Percentiles rank a stretch among this genome's conserved stretches.
Evolutionary conservation across 441 rosid genomes (phyloP).

Genomic region (Pelargonium cotyledonis): DNA sequence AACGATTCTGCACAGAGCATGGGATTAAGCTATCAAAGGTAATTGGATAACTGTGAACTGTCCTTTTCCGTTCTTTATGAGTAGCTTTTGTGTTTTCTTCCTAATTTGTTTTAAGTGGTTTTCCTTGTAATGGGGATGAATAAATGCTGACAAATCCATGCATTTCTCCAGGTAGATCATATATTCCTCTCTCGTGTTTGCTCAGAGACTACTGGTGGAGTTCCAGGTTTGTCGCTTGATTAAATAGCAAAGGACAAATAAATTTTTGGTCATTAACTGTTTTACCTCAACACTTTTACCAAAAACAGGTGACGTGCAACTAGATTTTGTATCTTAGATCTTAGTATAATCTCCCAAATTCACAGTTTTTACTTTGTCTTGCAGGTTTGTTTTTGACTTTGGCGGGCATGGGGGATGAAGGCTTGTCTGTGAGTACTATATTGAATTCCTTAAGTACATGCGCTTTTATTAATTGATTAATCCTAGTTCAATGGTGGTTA

Average conservation of each 20-base stretch:
- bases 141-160: conserved; percentile 9
- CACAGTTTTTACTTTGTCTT: conserved; percentile 15
- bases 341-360: conserved; percentile 6
- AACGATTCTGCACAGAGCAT: conserved; percentile 90
- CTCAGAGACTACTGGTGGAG: conserved; percentile 94
- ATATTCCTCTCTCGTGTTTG: conserved; percentile 86
- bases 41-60: neutral
- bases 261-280: neutral
- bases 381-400: conserved; percentile 63
- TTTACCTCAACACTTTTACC: neutral
- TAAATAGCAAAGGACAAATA: conserved; percentile 10
- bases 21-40: conserved; percentile 88
- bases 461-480: neutral
- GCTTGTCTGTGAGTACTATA: conserved; percentile 53
- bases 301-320: neutral
- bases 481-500: conserved; percentile 5
- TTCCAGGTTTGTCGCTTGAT: conserved; percentile 59
- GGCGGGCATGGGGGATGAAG: conserved; percentile 72
- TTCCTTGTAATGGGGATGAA: neutral
- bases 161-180: conserved; percentile 69
- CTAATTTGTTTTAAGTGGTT: neutral
- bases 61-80: conserved; percentile 1
- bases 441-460: neutral
- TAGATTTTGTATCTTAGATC: neutral
- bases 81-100: neutral